Percentiles rank a stretch among this genome's conserved stretches.
phyloP scores from a whole-genome alignment of 768 basidiomycete species.

The Crassisporium funariophilum region DNA sequence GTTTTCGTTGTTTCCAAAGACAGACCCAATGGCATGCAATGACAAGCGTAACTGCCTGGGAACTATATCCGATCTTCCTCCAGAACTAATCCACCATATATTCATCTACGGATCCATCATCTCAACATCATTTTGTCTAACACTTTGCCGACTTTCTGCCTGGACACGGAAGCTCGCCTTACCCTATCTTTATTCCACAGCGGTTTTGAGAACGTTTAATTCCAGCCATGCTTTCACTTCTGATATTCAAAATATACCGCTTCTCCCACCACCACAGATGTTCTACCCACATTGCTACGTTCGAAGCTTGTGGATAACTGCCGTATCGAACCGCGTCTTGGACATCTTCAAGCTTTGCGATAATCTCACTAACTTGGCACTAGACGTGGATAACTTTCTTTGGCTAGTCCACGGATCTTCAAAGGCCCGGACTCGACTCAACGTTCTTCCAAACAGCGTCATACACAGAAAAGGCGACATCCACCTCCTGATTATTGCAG shows the following conservation, averaged over 20 bases:
- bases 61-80: too few species aligned
- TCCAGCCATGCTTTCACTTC: neutral
- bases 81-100: conserved; percentile 23
- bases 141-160: conserved; percentile 19
- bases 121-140: conserved; percentile 18
- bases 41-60: too few species aligned
- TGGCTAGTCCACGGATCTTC: conserved; percentile 18
- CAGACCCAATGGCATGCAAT: too few species aligned
- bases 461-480: conserved; percentile 12
- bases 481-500: conserved; percentile 16
- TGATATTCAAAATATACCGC: neutral
- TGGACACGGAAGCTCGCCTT: conserved; percentile 27
- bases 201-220: conserved; percentile 14
- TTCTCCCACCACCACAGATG: neutral
- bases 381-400: conserved; percentile 20
- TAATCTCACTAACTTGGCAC: conserved; percentile 17
- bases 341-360: conserved; percentile 20
- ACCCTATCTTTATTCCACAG: conserved; percentile 24
- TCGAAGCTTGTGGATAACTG: conserved; percentile 20
- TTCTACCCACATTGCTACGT: conserved; percentile 14
- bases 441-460: neutral
- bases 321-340: conserved; percentile 17
- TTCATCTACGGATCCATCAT: conserved; percentile 18
- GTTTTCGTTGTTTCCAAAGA: neutral
- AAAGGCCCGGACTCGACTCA: neutral